Evolutionary conservation across 352 stramenopile species (phyloP).

Genomic region (Phytophthora parvispora): DNA sequence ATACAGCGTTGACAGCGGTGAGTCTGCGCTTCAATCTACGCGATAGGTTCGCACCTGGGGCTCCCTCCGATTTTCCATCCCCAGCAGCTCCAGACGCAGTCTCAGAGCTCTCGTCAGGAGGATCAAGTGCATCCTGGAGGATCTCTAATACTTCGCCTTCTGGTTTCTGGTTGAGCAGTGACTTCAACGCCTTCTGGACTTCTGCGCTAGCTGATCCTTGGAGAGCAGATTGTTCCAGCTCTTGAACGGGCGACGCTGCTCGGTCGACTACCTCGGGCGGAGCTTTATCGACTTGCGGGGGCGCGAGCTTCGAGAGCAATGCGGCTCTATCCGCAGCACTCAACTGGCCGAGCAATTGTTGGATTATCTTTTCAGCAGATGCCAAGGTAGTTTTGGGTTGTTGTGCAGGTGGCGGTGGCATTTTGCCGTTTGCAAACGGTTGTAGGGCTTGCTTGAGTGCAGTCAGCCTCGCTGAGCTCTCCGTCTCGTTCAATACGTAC

Average conservation of each 20-base stretch:
- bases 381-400: conserved; percentile 14
- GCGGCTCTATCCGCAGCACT: conserved; percentile 32
- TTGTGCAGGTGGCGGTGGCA: conserved; percentile 12
- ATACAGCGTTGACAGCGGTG: conserved; percentile 63
- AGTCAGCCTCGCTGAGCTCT: conserved; percentile 51
- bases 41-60: conserved; percentile 8
- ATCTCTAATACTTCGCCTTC: conserved; percentile 56
- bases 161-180: conserved; percentile 43
- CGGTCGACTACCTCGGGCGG: conserved; percentile 25
- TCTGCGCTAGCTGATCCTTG: conserved; percentile 5
- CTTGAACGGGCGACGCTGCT: conserved; percentile 47
- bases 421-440: conserved; percentile 59
- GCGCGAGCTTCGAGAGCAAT: conserved; percentile 36
- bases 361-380: conserved; percentile 39
- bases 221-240: conserved; percentile 4
- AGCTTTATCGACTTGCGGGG: not conserved
- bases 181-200: conserved; percentile 47
- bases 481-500: conserved; percentile 46
- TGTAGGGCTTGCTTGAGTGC: conserved; percentile 60
- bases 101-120: not conserved
- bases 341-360: conserved; percentile 36
- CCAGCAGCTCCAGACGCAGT: too few species aligned
- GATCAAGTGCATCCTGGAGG: conserved; percentile 32
- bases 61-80: not conserved
- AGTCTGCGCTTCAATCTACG: conserved; percentile 49